These are phyloP conservation scores for Puccinia polysora DNA, from an alignment of 1,284 basidiomycete genomes.

Conservation along the genomic window DNA sequence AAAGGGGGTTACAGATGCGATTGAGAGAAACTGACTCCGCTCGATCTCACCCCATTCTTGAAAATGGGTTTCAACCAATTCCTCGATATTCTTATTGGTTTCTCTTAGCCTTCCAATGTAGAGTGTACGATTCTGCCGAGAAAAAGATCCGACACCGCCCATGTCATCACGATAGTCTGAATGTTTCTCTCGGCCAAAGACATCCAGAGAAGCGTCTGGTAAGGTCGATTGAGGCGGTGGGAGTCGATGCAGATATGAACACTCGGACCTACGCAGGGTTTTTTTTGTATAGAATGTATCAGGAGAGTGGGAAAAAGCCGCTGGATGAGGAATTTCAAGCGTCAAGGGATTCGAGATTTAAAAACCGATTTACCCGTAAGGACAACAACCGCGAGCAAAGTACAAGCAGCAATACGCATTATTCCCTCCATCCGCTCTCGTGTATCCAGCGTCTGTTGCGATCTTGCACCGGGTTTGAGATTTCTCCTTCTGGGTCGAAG, in stretches of 20 bases:
- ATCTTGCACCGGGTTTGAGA: constrained; percentile 85
- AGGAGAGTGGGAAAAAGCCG: background rate
- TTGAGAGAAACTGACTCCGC: constrained; percentile 62
- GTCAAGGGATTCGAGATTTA: background rate
- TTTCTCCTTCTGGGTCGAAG: constrained; percentile 89
- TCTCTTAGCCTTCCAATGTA: constrained; percentile 93
- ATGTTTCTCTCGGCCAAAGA: constrained; percentile 95
- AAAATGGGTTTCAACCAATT: constrained; percentile 83
- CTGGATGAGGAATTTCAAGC: background rate
- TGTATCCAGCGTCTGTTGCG: constrained; percentile 82
- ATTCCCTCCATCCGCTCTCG: constrained; percentile 82
- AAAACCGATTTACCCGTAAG: constrained; percentile 64
- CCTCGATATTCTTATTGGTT: constrained; percentile 75
- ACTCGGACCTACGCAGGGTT: constrained; percentile 71
- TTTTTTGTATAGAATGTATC: background rate
- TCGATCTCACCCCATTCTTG: constrained; percentile 96
- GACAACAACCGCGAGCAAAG: constrained; percentile 92
- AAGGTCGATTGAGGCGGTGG: constrained; percentile 64
- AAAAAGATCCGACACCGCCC: constrained; percentile 97
- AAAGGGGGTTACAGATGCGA: constrained; percentile 19
- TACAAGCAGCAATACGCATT: constrained; percentile 91
- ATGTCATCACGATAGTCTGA: constrained; percentile 97
- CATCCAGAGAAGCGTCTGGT: constrained; percentile 88
- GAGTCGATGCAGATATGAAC: constrained; percentile 84
- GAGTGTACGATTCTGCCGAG: constrained; percentile 84